phyloP scores from a whole-genome alignment of 2,329 filamentous ascomycete genomes.

The Diaporthe helianthi region DNA sequence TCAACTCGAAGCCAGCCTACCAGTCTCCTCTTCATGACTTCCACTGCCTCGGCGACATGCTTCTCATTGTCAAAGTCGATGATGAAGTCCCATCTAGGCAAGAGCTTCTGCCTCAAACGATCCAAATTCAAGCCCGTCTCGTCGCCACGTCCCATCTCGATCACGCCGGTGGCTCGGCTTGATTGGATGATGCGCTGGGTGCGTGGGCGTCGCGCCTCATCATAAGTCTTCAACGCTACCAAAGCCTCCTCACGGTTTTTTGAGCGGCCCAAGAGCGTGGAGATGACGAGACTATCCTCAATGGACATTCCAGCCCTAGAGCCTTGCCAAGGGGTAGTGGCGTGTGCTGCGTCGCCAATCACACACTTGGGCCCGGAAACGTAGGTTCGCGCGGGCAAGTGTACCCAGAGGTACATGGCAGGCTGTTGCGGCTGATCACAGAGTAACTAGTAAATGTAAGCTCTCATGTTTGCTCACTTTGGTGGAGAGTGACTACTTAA shows the following conservation, averaged over 20 bases:
- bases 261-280: not conserved
- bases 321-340: not conserved
- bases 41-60: not conserved
- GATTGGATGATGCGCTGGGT: not conserved
- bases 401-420: constrained; percentile 39
- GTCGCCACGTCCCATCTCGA: not conserved
- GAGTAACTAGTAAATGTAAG: constrained; percentile 31
- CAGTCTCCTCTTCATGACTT: not conserved
- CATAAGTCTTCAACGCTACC: not conserved
- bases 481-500: no score
- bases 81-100: not conserved
- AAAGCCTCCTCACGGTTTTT: not conserved
- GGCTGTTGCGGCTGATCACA: constrained; percentile 35
- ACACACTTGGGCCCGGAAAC: constrained; percentile 37
- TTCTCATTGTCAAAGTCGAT: not conserved
- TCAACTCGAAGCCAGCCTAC: not conserved
- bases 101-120: not conserved
- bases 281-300: constrained; percentile 8
- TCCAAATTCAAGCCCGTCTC: not conserved
- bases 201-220: not conserved
- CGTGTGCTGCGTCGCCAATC: constrained; percentile 34
- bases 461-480: not conserved
- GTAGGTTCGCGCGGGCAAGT: constrained; percentile 35
- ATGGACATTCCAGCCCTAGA: constrained; percentile 17
- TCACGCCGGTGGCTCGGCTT: not conserved